phyloP scores from a whole-genome alignment of 148 eudicot species.

The Vaccinium vitisidaea region DNA sequence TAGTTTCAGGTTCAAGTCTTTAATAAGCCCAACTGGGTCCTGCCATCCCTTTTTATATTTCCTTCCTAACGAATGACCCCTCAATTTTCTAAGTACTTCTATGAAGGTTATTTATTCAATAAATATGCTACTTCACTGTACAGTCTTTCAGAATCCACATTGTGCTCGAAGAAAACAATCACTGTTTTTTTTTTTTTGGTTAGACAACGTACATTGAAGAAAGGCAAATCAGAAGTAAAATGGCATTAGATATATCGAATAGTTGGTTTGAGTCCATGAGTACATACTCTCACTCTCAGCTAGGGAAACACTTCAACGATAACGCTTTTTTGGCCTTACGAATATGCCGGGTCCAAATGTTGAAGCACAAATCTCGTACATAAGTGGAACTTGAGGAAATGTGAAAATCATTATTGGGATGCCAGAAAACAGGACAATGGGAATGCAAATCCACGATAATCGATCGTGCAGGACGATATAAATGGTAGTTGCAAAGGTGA shows the following conservation, averaged over 20 bases:
- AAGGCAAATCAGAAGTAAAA: background rate
- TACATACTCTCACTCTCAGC: background rate
- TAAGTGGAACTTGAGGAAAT: conserved; percentile 18
- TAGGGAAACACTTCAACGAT: background rate
- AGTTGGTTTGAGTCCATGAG: background rate
- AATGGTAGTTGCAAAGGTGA: conserved; percentile 13
- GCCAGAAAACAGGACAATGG: background rate
- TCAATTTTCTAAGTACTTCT: background rate
- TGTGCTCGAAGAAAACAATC: background rate
- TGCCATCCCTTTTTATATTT: background rate
- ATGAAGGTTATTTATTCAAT: background rate
- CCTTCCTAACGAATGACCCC: background rate
- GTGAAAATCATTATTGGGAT: conserved; percentile 2
- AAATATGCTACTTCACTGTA: background rate
- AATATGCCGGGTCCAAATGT: conserved; percentile 13
- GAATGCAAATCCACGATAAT: conserved; percentile 12
- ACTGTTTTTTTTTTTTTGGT: background rate
- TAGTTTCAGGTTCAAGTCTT: background rate
- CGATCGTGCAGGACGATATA: background rate
- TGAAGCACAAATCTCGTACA: background rate
- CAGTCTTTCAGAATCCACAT: background rate
- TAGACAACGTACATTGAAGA: background rate
- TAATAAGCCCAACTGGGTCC: background rate
- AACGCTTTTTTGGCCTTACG: background rate
- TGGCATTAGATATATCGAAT: background rate